A percentile compares a stretch with the other conserved stretches of the same genome.
These are phyloP conservation scores for Oxyria digyna DNA, from an alignment of 148 eudicot species.

Conservation along the genomic window DNA sequence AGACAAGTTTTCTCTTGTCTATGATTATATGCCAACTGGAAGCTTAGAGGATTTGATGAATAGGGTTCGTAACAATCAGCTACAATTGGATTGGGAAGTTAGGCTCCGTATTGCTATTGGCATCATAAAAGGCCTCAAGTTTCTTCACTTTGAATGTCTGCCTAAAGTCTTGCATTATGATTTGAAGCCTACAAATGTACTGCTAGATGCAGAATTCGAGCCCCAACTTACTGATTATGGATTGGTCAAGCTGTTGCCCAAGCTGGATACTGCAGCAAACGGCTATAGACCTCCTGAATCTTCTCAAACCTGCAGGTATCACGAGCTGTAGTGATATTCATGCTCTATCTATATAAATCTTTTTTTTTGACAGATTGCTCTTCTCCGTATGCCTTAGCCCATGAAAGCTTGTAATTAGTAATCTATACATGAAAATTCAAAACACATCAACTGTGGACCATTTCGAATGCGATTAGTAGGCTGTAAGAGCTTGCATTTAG, in stretches of 20 bases:
- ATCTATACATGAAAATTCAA: neutral
- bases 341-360: neutral
- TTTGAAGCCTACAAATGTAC: constrained; percentile 77
- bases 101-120: constrained; percentile 80
- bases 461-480: no score
- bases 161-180: constrained; percentile 56
- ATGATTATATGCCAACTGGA: constrained; percentile 59
- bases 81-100: constrained; percentile 62
- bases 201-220: constrained; percentile 65
- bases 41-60: constrained; percentile 66
- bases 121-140: constrained; percentile 57
- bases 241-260: constrained; percentile 46
- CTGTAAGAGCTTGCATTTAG: neutral
- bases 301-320: constrained; percentile 54
- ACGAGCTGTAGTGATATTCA: neutral
- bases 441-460: no score
- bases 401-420: neutral
- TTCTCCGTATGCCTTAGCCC: neutral
- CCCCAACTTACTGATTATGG: constrained; percentile 75
- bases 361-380: neutral
- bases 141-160: constrained; percentile 58
- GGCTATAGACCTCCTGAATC: constrained; percentile 69
- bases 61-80: constrained; percentile 45
- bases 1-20: constrained; percentile 43
- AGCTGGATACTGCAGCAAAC: constrained; percentile 27